Percentiles rank a stretch among this genome's conserved stretches.
Conservation (phyloP, 2,329 filamentous ascomycete genomes). For the Aspergillus quadrilineatus region DNA sequence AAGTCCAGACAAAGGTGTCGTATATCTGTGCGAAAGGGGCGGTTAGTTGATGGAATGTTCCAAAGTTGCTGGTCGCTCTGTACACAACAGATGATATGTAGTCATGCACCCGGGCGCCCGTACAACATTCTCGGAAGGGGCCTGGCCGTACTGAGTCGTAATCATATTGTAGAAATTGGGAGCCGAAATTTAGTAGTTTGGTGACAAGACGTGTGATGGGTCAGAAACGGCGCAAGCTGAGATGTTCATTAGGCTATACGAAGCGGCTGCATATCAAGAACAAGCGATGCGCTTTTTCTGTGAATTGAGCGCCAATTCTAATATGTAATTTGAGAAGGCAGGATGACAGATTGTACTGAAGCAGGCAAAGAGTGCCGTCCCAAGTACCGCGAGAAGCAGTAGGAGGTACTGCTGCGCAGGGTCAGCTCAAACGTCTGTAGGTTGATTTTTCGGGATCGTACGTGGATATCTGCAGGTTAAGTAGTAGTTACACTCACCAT, state of each 20-base stretch:
- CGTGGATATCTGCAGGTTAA: slow-evolving; percentile 3
- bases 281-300: background rate
- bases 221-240: background rate
- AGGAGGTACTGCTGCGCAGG: background rate
- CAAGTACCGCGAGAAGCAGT: background rate
- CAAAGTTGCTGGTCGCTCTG: background rate
- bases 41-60: slow-evolving; percentile 2
- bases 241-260: background rate
- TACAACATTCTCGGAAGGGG: slow-evolving; percentile 6
- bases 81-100: background rate
- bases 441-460: background rate
- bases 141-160: background rate
- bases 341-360: background rate
- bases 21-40: background rate
- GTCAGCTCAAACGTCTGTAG: background rate
- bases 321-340: background rate
- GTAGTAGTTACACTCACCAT: background rate
- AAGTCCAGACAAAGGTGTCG: background rate
- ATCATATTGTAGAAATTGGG: background rate
- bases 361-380: background rate
- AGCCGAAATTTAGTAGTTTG: background rate
- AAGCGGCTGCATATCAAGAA: background rate
- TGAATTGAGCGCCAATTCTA: background rate
- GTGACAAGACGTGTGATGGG: slow-evolving; percentile 7
- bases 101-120: slow-evolving; percentile 3